Conservation (phyloP, 2,329 filamentous ascomycete species). For the Chaetomium olivaceum region DNA sequence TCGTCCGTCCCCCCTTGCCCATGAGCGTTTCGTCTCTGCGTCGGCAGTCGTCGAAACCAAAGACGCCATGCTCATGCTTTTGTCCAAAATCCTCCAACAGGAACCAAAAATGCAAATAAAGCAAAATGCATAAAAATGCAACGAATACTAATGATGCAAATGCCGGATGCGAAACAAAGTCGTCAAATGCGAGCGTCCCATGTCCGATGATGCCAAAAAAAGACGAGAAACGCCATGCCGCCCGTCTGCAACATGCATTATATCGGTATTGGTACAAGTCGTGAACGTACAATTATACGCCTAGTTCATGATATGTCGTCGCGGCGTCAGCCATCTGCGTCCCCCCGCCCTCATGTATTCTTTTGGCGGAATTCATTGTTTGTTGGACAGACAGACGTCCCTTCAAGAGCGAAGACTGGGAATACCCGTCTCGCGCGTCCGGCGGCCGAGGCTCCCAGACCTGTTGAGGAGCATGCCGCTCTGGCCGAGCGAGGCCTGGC, state of each 20-base stretch:
- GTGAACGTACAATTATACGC: not conserved
- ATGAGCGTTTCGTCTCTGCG: conserved; percentile 5
- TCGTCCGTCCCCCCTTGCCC: not conserved
- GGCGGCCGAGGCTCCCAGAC: conserved; percentile 45
- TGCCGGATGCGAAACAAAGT: not conserved
- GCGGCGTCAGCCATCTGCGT: not conserved
- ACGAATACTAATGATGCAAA: not conserved
- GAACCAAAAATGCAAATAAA: not conserved
- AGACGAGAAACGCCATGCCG: not conserved
- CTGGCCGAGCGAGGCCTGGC: conserved; percentile 49
- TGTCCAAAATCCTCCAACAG: not conserved
- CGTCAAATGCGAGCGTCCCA: conserved; percentile 1
- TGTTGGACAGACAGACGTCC: not conserved
- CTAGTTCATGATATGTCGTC: not conserved
- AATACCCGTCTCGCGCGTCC: conserved; percentile 13
- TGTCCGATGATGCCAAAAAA: conserved; percentile 7
- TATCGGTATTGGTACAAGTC: conserved; percentile 15
- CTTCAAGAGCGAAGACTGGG: conserved; percentile 17
- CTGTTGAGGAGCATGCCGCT: conserved; percentile 46
- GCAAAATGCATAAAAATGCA: not conserved
- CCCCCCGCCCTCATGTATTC: not conserved
- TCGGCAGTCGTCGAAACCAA: conserved; percentile 5
- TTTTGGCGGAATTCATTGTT: not conserved
- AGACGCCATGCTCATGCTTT: not conserved
- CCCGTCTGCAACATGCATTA: not conserved